These are phyloP conservation scores for Neonectria magnoliae DNA, from an alignment of 2,329 filamentous ascomycete species.

Conservation along the genomic window DNA sequence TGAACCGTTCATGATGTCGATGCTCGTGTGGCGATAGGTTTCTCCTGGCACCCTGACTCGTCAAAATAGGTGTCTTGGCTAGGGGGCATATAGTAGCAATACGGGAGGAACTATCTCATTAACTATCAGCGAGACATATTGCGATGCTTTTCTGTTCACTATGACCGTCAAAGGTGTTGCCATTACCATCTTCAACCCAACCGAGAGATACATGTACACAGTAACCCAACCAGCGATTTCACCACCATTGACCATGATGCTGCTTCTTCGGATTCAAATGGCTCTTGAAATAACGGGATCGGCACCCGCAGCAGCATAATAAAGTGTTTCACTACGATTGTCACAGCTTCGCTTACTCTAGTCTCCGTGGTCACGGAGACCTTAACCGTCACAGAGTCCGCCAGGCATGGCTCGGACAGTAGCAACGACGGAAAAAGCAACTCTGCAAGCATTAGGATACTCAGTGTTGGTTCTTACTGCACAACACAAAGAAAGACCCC, in stretches of 20 bases:
- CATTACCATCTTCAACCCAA: constrained; percentile 53
- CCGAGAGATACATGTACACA: constrained; percentile 47
- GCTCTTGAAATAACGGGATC: neutral
- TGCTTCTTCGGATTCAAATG: neutral
- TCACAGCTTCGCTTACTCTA: neutral
- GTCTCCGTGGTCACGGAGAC: too few relatives aligned
- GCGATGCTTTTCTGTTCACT: constrained; percentile 60
- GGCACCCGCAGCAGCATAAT: neutral
- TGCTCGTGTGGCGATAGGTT: constrained; percentile 60
- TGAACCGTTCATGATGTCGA: constrained; percentile 51
- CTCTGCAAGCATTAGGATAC: too few relatives aligned
- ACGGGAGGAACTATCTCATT: constrained; percentile 71
- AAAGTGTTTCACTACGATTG: neutral
- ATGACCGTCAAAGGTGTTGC: constrained; percentile 64
- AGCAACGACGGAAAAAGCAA: neutral
- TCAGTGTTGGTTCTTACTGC: too few relatives aligned
- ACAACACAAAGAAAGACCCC: too few relatives aligned
- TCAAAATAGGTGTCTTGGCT: constrained; percentile 70
- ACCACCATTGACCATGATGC: constrained; percentile 37
- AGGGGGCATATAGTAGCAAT: constrained; percentile 45
- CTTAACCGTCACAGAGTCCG: neutral
- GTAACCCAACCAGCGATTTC: constrained; percentile 38
- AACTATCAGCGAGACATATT: constrained; percentile 67
- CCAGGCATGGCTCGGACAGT: too few relatives aligned
- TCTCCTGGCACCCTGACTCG: constrained; percentile 76